Evolutionary conservation across 2,329 filamentous ascomycete species (phyloP).

Genomic region (Ophiostoma novo-ulmi): DNA sequence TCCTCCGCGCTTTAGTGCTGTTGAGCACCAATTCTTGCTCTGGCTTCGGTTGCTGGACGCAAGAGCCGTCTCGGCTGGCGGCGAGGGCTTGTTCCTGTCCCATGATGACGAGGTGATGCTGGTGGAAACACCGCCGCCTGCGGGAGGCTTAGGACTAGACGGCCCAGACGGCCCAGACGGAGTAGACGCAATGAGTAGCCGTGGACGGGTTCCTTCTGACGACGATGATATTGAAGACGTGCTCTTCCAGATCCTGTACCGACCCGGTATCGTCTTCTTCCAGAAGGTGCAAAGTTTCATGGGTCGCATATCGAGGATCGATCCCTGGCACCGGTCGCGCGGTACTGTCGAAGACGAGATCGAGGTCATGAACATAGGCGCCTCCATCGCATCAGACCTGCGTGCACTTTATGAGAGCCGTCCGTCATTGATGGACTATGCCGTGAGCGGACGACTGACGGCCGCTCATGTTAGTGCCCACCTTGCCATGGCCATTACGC

Average conservation of each 20-base stretch:
- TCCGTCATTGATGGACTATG: conserved; percentile 52
- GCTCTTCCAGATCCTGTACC: conserved; percentile 50
- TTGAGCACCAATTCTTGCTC: conserved; percentile 47
- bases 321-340: conserved; percentile 51
- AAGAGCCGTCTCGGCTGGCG: conserved; percentile 51
- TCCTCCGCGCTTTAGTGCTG: conserved; percentile 31
- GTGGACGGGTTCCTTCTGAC: conserved; percentile 11
- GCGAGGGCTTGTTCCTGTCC: conserved; percentile 49
- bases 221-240: conserved; percentile 44
- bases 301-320: conserved; percentile 52
- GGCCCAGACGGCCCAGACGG: conserved; percentile 14
- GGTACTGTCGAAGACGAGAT: conserved; percentile 55
- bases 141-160: conserved; percentile 31
- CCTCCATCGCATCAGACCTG: conserved; percentile 47
- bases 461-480: conserved; percentile 45
- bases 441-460: conserved; percentile 47
- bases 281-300: conserved; percentile 55
- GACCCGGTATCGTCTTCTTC: conserved; percentile 53
- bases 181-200: neutral
- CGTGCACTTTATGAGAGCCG: conserved; percentile 47
- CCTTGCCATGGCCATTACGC: conserved; percentile 46
- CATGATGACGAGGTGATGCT: conserved; percentile 45
- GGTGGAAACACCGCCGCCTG: conserved; percentile 41
- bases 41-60: conserved; percentile 54
- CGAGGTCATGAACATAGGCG: conserved; percentile 52